These are phyloP conservation scores for Cercospora sp. DNA, from an alignment of 2,329 filamentous ascomycete species.

Conservation along the genomic window DNA sequence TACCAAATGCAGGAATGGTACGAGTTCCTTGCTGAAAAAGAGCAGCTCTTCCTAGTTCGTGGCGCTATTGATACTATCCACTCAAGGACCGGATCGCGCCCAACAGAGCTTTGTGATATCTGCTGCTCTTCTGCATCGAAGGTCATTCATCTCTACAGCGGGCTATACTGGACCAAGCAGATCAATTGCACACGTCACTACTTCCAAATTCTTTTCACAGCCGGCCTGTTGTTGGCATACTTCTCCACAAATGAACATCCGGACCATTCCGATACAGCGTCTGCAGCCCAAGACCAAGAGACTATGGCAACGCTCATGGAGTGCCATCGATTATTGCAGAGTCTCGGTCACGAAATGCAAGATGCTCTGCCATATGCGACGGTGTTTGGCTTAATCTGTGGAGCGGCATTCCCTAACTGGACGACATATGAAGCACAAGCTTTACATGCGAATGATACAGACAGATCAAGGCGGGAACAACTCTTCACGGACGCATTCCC, in stretches of 20 bases:
- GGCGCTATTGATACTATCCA: conserved; percentile 44
- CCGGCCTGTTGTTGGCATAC: conserved; percentile 37
- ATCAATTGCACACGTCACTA: conserved; percentile 52
- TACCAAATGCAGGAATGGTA: conserved; percentile 51
- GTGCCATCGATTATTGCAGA: conserved; percentile 2
- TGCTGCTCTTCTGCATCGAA: conserved; percentile 37
- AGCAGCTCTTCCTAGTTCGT: conserved; percentile 45
- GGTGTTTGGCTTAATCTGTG: conserved; percentile 13
- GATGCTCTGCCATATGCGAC: conserved; percentile 12
- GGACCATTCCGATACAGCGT: neutral
- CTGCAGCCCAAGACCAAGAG: neutral
- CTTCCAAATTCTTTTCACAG: conserved; percentile 52
- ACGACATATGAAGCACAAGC: neutral
- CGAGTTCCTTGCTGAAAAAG: conserved; percentile 46
- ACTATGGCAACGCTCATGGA: neutral
- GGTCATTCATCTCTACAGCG: conserved; percentile 45
- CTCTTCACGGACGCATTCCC: neutral
- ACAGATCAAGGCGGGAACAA: neutral
- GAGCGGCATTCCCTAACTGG: conserved; percentile 5
- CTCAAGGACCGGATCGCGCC: conserved; percentile 35
- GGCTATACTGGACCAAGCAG: conserved; percentile 38
- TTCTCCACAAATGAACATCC: neutral
- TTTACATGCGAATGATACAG: neutral
- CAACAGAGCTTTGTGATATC: conserved; percentile 9
- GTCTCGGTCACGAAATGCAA: conserved; percentile 8